phyloP scores from a whole-genome alignment of 306 rosid species.

The Clitoria ternatea region DNA sequence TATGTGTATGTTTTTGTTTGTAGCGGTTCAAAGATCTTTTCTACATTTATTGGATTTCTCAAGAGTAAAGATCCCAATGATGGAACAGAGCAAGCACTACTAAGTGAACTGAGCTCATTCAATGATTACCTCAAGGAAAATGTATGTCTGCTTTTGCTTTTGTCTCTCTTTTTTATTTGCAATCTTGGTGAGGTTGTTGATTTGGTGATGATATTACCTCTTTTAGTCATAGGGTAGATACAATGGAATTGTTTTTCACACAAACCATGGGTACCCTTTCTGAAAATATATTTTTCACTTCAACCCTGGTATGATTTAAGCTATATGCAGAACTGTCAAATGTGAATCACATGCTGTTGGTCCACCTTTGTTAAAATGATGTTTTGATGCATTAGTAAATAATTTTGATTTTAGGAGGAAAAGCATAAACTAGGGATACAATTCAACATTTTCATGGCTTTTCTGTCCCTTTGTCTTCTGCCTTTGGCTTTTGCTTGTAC shows the following conservation, averaged over 20 bases:
- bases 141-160: conserved; percentile 45
- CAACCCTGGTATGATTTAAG: neutral
- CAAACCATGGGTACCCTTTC: neutral
- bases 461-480: neutral
- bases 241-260: neutral
- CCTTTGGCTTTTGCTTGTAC: neutral
- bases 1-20: neutral
- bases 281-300: neutral
- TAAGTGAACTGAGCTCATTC: conserved; percentile 69
- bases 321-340: neutral
- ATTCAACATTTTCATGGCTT: neutral
- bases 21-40: conserved; percentile 89
- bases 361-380: neutral
- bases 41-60: conserved; percentile 86
- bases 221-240: neutral
- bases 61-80: conserved; percentile 91
- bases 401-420: neutral
- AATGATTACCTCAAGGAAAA: conserved; percentile 74
- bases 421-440: neutral
- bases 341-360: neutral
- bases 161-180: neutral
- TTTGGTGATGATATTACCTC: neutral
- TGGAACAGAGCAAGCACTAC: conserved; percentile 80
- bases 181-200: conserved; percentile 9
- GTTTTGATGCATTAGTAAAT: neutral